Base-by-base conservation (phyloP, 2,329 filamentous ascomycete genomes). In the Hypoxylon sp. region DNA sequence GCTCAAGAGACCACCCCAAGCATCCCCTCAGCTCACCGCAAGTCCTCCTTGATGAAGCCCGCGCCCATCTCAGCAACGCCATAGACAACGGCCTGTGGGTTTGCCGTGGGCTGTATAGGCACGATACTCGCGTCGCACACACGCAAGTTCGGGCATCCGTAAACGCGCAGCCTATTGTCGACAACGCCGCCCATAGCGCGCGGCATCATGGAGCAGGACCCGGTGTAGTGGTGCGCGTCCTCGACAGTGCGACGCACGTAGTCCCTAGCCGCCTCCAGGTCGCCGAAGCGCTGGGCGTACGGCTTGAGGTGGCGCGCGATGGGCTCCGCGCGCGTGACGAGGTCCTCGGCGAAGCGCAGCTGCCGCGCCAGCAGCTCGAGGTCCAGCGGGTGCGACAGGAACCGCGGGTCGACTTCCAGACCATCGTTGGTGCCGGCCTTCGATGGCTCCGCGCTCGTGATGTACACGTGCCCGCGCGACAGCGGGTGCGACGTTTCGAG, bases 401-500 rank as follows among this genome's bases (percentile, higher is more conserved):
- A 66, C 3, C 46, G 38, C 1, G 47, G 50, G 43, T 64, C 52
- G n/a, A 66, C 46, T 5, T 15, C 54, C n/a, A 41, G 48, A n/a
- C 17, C 24, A 33, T 5, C 20, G 31, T 10, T 49, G n/a, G n/a
- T n/a, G n/a, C n/a, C n/a, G n/a, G n/a, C n/a, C n/a, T n/a, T n/a
- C n/a, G n/a, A n/a, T n/a, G n/a, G n/a, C 4, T 43, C 1, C 15
- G 33, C 48, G 4, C 33, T n/a, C n/a, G n/a, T 56, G 35, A 67
- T 59, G 17, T 66, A 64, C 38, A 62, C 51, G 6, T 48, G 60
- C 21, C 64, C 55, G 1, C 57, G 63, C 4, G 61, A 64, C 4
- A 67, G 49, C 20, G 60, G 64, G 37, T 63, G 40, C 9, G 8
- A 52, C 43, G 15, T n/a, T n/a, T n/a, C n/a, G n/a, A n/a, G n/a